Percentiles rank a stretch among this genome's conserved stretches.
These are phyloP conservation scores for Citrus sinensis DNA, from an alignment of 345 rosid species.

Conservation along the genomic window DNA sequence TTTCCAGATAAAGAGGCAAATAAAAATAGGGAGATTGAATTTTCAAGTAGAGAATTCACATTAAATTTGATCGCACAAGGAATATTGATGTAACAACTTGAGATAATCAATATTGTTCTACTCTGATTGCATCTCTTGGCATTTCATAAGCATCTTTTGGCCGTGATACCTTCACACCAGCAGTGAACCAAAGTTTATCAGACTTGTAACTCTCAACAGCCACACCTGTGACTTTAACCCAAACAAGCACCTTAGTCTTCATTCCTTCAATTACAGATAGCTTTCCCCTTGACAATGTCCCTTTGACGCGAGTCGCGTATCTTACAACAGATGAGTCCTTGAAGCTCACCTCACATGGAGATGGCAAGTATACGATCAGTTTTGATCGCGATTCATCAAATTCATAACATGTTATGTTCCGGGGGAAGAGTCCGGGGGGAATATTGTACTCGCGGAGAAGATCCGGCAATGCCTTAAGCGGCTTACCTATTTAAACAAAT, in stretches of 20 bases:
- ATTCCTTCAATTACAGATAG: conserved; percentile 31
- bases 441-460: conserved; percentile 35
- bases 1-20: too few relatives aligned
- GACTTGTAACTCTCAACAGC: conserved; percentile 34
- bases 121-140: conserved; percentile 26
- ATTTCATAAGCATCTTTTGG: conserved; percentile 25
- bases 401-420: conserved; percentile 34
- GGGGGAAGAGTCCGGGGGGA: conserved; percentile 34
- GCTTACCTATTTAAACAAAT: conserved; percentile 20
- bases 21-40: too few relatives aligned
- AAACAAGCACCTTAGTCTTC: conserved; percentile 41
- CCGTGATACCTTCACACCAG: conserved; percentile 35
- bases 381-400: conserved; percentile 24
- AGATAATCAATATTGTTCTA: conserved; percentile 23
- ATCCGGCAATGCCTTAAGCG: conserved; percentile 27
- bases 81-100: neutral
- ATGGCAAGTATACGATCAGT: conserved; percentile 25
- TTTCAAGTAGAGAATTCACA: neutral
- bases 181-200: conserved; percentile 36
- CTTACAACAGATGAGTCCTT: conserved; percentile 36
- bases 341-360: conserved; percentile 31
- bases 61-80: too few relatives aligned
- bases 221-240: conserved; percentile 36
- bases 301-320: conserved; percentile 26
- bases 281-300: conserved; percentile 33